Conservation (phyloP, 805 yeast species). For the Metschnikowia matae region DNA sequence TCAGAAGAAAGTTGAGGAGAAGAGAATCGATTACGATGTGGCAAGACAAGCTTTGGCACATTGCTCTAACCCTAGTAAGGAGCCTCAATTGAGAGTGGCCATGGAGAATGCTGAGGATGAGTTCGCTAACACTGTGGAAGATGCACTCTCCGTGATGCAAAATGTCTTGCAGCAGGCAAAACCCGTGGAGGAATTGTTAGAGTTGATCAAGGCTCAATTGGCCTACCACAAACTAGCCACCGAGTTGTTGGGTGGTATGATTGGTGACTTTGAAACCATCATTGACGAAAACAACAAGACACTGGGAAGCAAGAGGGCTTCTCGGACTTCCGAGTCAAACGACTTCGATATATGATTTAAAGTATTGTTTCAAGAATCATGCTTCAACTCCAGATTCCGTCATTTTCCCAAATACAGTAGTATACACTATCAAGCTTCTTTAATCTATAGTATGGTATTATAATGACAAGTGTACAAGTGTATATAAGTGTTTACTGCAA, state of each 20-base stretch:
- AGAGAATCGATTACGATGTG: slow-evolving; percentile 74
- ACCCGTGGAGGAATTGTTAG: slow-evolving; percentile 62
- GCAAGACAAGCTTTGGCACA: slow-evolving; percentile 50
- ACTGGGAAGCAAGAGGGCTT: slow-evolving; percentile 13
- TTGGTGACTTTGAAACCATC: slow-evolving; percentile 59
- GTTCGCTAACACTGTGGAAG: slow-evolving; percentile 85
- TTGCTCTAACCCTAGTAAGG: slow-evolving; percentile 46
- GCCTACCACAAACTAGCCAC: slow-evolving; percentile 75
- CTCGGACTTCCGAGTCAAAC: slow-evolving; percentile 16
- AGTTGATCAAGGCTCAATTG: slow-evolving; percentile 72
- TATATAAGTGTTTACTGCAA: slow-evolving; percentile 5
- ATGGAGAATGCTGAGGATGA: slow-evolving; percentile 86
- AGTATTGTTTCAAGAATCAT: not conserved
- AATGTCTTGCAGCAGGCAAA: slow-evolving; percentile 69
- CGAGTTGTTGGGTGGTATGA: slow-evolving; percentile 59
- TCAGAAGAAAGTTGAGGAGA: slow-evolving; percentile 71
- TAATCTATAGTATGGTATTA: not conserved
- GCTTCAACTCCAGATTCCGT: not conserved
- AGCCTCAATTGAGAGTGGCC: slow-evolving; percentile 67
- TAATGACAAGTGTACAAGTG: not conserved
- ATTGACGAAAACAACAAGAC: slow-evolving; percentile 43
- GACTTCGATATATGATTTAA: slow-evolving; percentile 24
- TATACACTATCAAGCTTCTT: no score
- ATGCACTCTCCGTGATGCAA: slow-evolving; percentile 78
- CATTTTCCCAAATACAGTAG: no score